These are phyloP conservation scores for Clitopilus passeckerianus DNA, from an alignment of 768 basidiomycete species.

Conservation along the genomic window DNA sequence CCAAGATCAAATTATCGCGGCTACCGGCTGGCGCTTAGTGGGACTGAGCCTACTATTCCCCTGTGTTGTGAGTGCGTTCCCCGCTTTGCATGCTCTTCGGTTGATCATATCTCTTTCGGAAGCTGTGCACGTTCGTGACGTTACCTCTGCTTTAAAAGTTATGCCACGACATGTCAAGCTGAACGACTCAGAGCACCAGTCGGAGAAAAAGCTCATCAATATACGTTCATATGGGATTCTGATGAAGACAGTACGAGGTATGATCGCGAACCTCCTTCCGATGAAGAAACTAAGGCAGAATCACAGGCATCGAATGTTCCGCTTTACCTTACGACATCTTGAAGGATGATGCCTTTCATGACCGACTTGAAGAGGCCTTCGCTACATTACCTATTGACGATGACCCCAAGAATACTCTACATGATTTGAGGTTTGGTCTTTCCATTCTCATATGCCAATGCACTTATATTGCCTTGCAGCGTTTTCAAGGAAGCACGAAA, in stretches of 20 bases:
- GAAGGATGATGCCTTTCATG: not conserved
- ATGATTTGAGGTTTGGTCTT: not conserved
- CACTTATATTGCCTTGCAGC: not conserved
- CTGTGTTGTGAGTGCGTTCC: slow-evolving; percentile 19
- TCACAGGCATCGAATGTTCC: slow-evolving; percentile 40
- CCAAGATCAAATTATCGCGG: slow-evolving; percentile 18
- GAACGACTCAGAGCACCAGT: slow-evolving; percentile 7
- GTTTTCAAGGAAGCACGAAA: not conserved
- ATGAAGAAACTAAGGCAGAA: not conserved
- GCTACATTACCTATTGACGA: not conserved
- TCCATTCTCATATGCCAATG: not conserved
- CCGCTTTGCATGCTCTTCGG: not conserved
- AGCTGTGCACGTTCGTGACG: slow-evolving; percentile 25
- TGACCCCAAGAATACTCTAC: not conserved
- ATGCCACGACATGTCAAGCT: slow-evolving; percentile 7
- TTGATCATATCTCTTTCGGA: not conserved
- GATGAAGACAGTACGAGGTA: slow-evolving; percentile 36
- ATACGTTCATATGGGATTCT: slow-evolving; percentile 31
- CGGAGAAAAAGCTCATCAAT: slow-evolving; percentile 25
- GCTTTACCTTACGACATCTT: slow-evolving; percentile 33
- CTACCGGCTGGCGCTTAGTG: slow-evolving; percentile 21
- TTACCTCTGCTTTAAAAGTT: slow-evolving; percentile 18
- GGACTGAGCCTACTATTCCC: slow-evolving; percentile 25
- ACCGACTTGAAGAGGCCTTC: not conserved
- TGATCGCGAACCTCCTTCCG: not conserved